A percentile compares a stretch with the other conserved stretches of the same genome.
Conservation (phyloP, 2,329 filamentous ascomycete genomes). For the Magnaporthiopsis incrustans region DNA sequence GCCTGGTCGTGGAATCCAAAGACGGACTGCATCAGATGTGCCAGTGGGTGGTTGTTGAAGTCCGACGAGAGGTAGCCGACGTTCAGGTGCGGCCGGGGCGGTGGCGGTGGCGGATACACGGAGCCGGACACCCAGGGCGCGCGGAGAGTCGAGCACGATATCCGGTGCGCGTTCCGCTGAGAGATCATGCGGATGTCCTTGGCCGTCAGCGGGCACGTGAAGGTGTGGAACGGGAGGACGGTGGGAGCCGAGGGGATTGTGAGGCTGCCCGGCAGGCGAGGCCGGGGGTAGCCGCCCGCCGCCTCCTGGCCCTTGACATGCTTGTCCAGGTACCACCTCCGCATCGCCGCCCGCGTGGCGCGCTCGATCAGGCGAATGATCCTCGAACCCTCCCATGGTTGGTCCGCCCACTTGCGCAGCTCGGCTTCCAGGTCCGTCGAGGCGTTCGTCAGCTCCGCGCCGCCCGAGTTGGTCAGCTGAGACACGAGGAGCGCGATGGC, state of each 20-base stretch:
- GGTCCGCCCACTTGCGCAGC: slow-evolving; percentile 56
- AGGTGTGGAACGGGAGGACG: slow-evolving; percentile 94
- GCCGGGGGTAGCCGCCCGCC: slow-evolving; percentile 57
- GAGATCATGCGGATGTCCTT: slow-evolving; percentile 91
- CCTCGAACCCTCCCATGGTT: slow-evolving; percentile 82
- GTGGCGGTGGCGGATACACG: slow-evolving; percentile 77
- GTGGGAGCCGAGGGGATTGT: slow-evolving; percentile 83
- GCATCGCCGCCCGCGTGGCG: slow-evolving; percentile 65
- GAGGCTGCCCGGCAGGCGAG: slow-evolving; percentile 63
- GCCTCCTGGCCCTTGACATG: slow-evolving; percentile 56
- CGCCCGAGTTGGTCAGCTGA: slow-evolving; percentile 35
- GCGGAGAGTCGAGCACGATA: slow-evolving; percentile 81
- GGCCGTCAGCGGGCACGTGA: slow-evolving; percentile 87
- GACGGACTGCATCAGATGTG: slow-evolving; percentile 97
- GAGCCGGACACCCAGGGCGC: slow-evolving; percentile 76
- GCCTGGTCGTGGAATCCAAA: slow-evolving; percentile 78
- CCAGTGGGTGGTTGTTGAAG: slow-evolving; percentile 96
- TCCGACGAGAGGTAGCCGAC: slow-evolving; percentile 96
- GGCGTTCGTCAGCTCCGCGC: slow-evolving; percentile 23
- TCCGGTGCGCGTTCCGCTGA: slow-evolving; percentile 85
- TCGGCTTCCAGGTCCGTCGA: slow-evolving; percentile 30
- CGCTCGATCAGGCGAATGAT: slow-evolving; percentile 79
- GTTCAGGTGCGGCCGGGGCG: slow-evolving; percentile 75
- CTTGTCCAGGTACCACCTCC: slow-evolving; percentile 82
- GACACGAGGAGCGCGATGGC: slow-evolving; percentile 41